Base-by-base conservation (phyloP, 805 yeast genomes). In the Wickerhamiella parazyma region DNA sequence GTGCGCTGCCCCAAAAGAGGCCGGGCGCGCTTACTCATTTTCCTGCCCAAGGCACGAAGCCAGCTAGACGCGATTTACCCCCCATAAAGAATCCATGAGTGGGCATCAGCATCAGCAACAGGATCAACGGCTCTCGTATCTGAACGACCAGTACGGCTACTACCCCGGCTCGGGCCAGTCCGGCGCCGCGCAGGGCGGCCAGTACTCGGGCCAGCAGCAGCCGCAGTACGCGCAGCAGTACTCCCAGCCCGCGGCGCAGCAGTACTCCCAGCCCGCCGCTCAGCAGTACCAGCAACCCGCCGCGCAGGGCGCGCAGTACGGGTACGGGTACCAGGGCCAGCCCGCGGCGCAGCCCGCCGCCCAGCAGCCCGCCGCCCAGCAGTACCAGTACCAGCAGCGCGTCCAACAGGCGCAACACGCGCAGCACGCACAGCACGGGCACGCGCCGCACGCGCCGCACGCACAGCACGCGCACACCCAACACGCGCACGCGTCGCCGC, bases 101-200 rank as follows among this genome's bases (percentile, higher is more conserved):
- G 31, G 31, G 38, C 45, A 46, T 41, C 49, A 43, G 38, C 45
- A 46, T 41, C 49, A 43, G 28, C 48, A 21, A 21, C 24, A 45
- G 36, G 46, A 46, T 41, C 45, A 45, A 36, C 45, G 49, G 36
- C 36, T 42, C 25, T 25, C 33, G 35, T 38, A 38, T 20, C 46
- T 46, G 8, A 37, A 45, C 11, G 48, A 46, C 20, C 45, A 35
- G 6, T 42, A 46, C 36, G 43, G 46, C 14, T 46, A 46, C 35
- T 40, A 46, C 11, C 38, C 20, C 9, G 38, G 38, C 25, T 35
- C 21, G 29, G 18, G 29, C 11, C 44, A 41, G 39, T 10, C 16
- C 12, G 20, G 25, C 29, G 3, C 4, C 29, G 12, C 11, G n/a
- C 24, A 39, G 12, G 11, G 20, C 28, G 19, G 21, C 19, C 40